Evolutionary conservation across 441 rosid species (phyloP).

Genomic region (Jatropha podagrica): DNA sequence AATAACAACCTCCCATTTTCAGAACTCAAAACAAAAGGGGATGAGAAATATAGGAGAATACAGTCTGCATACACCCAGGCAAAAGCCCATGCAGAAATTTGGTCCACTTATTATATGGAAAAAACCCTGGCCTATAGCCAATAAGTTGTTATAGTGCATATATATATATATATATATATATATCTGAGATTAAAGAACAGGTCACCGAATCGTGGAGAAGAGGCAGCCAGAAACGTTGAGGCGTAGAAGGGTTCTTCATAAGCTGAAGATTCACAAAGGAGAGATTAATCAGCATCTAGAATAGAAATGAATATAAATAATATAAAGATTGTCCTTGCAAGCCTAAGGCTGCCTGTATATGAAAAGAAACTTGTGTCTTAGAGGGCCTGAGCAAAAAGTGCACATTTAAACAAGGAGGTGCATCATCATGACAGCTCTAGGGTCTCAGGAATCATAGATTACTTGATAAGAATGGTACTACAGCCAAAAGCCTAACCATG

Average conservation of each 20-base stretch:
- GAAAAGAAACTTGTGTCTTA: background rate
- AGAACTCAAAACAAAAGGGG: background rate
- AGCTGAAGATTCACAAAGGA: conserved; percentile 53
- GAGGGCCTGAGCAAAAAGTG: background rate
- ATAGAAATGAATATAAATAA: background rate
- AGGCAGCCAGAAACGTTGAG: conserved; percentile 94
- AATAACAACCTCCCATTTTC: background rate
- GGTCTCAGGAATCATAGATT: background rate
- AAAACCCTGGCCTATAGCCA: background rate
- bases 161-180: no score
- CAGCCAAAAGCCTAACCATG: background rate
- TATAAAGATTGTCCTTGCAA: background rate
- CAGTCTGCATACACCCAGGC: background rate
- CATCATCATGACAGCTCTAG: background rate
- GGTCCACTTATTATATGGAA: background rate
- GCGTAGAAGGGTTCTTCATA: conserved; percentile 86
- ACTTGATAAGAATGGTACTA: background rate
- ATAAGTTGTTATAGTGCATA: background rate
- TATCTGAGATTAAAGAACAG: conserved; percentile 4
- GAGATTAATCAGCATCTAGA: conserved; percentile 1
- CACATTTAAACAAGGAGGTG: background rate
- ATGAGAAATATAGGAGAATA: background rate
- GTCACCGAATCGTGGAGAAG: conserved; percentile 87
- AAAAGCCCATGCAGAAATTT: background rate
- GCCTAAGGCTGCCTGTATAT: background rate